These are phyloP conservation scores for Trichoderma sp. DNA, from an alignment of 2,329 filamentous ascomycete genomes.

Conservation along the genomic window DNA sequence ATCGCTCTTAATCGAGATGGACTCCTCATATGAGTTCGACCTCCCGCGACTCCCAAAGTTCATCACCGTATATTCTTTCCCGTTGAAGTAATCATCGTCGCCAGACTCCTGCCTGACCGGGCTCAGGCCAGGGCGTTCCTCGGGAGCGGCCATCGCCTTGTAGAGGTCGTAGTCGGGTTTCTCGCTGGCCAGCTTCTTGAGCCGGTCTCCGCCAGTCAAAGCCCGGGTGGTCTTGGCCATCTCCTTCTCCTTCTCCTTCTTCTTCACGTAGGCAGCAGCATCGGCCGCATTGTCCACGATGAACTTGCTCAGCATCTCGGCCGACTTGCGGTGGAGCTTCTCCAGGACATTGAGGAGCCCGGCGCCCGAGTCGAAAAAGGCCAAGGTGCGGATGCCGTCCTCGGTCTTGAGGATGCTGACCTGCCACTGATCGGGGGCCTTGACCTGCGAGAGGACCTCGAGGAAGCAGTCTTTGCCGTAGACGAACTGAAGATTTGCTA, in stretches of 20 bases:
- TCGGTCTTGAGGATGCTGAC: slow-evolving; percentile 28
- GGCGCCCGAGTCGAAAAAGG: slow-evolving; percentile 33
- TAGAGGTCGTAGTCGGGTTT: not conserved
- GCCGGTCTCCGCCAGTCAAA: not conserved
- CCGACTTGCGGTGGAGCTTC: slow-evolving; percentile 37
- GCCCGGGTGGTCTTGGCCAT: not conserved
- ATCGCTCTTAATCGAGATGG: not conserved
- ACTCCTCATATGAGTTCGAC: not conserved
- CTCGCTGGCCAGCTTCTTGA: not conserved
- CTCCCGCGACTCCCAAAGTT: too few relatives aligned
- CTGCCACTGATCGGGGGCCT: slow-evolving; percentile 27
- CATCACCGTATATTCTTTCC: too few relatives aligned
- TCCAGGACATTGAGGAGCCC: slow-evolving; percentile 35
- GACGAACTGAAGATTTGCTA: slow-evolving; percentile 31
- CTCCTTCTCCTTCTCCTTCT: not conserved
- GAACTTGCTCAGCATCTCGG: slow-evolving; percentile 34
- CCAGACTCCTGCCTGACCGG: too few relatives aligned
- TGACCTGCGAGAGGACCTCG: slow-evolving; percentile 27
- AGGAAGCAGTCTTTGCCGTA: slow-evolving; percentile 26
- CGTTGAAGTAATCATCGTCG: too few relatives aligned
- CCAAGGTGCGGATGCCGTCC: slow-evolving; percentile 26
- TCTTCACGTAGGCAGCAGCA: not conserved
- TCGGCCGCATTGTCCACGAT: slow-evolving; percentile 28
- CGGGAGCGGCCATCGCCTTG: too few relatives aligned
- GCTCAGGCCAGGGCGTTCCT: too few relatives aligned